Conservation (phyloP, 1,139 yeast genomes). For the Candida sp. region DNA sequence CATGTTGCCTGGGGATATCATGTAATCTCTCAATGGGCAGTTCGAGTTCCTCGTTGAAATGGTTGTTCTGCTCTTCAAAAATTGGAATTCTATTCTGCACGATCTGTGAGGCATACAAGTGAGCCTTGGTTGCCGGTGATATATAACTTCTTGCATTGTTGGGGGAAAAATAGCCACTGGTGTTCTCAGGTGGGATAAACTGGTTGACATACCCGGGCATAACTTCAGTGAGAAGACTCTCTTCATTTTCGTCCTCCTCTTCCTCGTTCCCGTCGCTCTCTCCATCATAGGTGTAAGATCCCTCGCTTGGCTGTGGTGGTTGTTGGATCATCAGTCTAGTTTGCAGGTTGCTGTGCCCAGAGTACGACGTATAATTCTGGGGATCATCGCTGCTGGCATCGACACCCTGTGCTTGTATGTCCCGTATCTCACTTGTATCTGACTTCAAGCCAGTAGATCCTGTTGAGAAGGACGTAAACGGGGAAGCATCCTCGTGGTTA, state of each 20-base stretch:
- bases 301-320: slow-evolving; percentile 18
- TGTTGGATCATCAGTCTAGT: slow-evolving; percentile 14
- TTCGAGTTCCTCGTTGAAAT: slow-evolving; percentile 11
- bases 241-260: too few relatives aligned
- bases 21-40: neutral
- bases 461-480: slow-evolving; percentile 24
- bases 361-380: slow-evolving; percentile 32
- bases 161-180: neutral
- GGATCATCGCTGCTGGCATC: slow-evolving; percentile 6
- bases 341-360: slow-evolving; percentile 7
- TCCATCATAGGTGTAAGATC: slow-evolving; percentile 35
- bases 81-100: slow-evolving; percentile 1
- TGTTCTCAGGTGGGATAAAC: too few relatives aligned
- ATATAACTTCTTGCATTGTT: neutral
- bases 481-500: slow-evolving; percentile 32
- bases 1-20: too few relatives aligned
- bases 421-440: slow-evolving; percentile 14
- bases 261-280: slow-evolving; percentile 3
- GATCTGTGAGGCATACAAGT: neutral
- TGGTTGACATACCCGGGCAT: neutral
- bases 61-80: slow-evolving; percentile 15
- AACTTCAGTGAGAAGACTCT: neutral
- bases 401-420: slow-evolving; percentile 6
- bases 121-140: neutral
- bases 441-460: slow-evolving; percentile 26